A percentile compares a stretch with the other conserved stretches of the same genome.
Evolutionary conservation across 2,329 filamentous ascomycete species (phyloP).

Genomic region (Ambrosiella cleistominuta): DNA sequence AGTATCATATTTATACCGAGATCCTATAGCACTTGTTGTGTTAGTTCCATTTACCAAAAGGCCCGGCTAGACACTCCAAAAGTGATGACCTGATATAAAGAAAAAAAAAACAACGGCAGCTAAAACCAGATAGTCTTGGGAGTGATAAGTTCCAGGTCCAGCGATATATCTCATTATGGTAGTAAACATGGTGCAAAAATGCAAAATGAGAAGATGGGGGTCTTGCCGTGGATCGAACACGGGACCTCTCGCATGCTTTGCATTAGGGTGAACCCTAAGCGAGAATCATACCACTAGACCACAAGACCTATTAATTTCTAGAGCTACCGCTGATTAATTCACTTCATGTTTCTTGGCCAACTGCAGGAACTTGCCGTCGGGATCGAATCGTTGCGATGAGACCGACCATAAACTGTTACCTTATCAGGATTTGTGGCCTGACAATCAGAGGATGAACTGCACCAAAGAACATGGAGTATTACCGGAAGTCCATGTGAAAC

Average conservation of each 20-base stretch:
- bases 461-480: too few species aligned
- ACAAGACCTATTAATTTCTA: constrained; percentile 15
- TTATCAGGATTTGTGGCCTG: not conserved
- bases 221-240: constrained; percentile 16
- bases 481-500: too few species aligned
- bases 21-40: too few species aligned
- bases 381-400: too few species aligned
- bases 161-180: not conserved
- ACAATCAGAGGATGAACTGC: not conserved
- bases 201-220: constrained; percentile 1
- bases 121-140: too few species aligned
- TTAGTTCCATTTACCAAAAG: too few species aligned
- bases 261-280: constrained; percentile 38
- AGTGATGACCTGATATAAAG: too few species aligned
- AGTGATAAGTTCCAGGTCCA: too few species aligned
- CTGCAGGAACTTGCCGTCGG: not conserved
- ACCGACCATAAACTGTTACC: too few species aligned
- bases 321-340: not conserved
- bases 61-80: too few species aligned
- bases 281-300: constrained; percentile 57
- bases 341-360: not conserved
- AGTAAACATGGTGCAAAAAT: not conserved
- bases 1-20: too few species aligned
- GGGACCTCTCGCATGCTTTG: constrained; percentile 15
- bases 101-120: too few species aligned